Conservation (phyloP, 108 stramenopile genomes). For the Cylindrotheca closterium region DNA sequence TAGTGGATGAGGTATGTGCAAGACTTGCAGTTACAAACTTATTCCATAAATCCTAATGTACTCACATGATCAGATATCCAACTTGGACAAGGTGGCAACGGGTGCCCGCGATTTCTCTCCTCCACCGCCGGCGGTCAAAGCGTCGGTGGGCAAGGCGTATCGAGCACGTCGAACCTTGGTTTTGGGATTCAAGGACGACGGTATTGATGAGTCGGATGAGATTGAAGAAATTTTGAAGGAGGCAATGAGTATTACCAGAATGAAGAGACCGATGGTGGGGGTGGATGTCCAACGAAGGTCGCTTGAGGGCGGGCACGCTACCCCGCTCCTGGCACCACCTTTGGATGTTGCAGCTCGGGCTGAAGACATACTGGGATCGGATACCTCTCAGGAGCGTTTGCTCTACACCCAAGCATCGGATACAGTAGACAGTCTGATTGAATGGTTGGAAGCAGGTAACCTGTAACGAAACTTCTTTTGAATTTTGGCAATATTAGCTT, state of each 20-base stretch:
- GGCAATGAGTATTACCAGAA: constrained; percentile 81
- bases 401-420: constrained; percentile 42
- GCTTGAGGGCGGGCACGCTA: constrained; percentile 68
- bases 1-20: constrained; percentile 74
- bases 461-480: constrained; percentile 17
- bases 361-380: constrained; percentile 66
- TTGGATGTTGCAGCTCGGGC: constrained; percentile 54
- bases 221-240: constrained; percentile 80
- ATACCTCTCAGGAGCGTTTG: constrained; percentile 49
- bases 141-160: constrained; percentile 80
- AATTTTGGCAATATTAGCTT: neutral
- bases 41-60: no score
- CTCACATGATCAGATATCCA: neutral
- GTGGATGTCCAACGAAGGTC: constrained; percentile 75
- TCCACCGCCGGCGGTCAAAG: constrained; percentile 64
- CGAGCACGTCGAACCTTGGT: constrained; percentile 85
- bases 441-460: constrained; percentile 80
- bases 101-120: constrained; percentile 90
- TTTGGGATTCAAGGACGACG: constrained; percentile 83
- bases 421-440: constrained; percentile 68
- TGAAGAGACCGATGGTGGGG: constrained; percentile 90
- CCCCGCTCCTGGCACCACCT: constrained; percentile 69
- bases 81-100: constrained; percentile 43
- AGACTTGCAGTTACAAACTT: no score
- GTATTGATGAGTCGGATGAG: constrained; percentile 87